A percentile compares a stretch with the other conserved stretches of the same genome.
Evolutionary conservation across 345 rosid species (phyloP).

Genomic region (Orychophragmus violaceus): DNA sequence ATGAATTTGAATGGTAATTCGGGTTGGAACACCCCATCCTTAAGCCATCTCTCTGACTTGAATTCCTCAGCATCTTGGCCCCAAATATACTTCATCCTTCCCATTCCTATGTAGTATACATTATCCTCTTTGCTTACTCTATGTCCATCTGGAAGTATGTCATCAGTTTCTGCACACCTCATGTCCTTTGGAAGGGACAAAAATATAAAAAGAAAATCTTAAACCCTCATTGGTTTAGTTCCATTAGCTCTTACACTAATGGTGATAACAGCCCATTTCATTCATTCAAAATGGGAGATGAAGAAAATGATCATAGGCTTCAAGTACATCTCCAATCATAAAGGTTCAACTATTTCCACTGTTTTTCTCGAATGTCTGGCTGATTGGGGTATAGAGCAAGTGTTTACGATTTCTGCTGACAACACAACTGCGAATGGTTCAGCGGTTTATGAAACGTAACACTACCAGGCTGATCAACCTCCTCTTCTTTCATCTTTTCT

Average conservation of each 20-base stretch:
- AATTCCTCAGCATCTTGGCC: conserved; percentile 68
- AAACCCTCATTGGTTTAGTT: background rate
- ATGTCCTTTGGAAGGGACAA: conserved; percentile 38
- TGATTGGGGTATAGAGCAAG: too few relatives aligned
- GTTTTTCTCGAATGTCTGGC: too few relatives aligned
- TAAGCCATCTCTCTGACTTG: conserved; percentile 75
- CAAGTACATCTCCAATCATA: too few relatives aligned
- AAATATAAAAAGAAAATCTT: background rate
- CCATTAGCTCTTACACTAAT: background rate
- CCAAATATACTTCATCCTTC: conserved; percentile 70
- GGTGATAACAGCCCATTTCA: too few relatives aligned
- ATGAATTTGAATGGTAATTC: conserved; percentile 68
- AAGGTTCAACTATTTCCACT: too few relatives aligned
- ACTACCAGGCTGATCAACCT: too few relatives aligned
- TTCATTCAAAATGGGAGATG: too few relatives aligned
- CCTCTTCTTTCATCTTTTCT: too few relatives aligned
- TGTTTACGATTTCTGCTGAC: too few relatives aligned
- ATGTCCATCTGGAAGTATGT: conserved; percentile 61
- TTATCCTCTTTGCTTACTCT: conserved; percentile 60
- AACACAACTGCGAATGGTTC: too few relatives aligned
- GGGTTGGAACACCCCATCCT: conserved; percentile 49
- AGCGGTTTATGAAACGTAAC: too few relatives aligned
- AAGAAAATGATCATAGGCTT: too few relatives aligned
- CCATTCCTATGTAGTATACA: conserved; percentile 60
- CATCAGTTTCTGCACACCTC: conserved; percentile 55